Base-by-base conservation (phyloP, 306 rosid genomes). In the Mucuna pruriens region DNA sequence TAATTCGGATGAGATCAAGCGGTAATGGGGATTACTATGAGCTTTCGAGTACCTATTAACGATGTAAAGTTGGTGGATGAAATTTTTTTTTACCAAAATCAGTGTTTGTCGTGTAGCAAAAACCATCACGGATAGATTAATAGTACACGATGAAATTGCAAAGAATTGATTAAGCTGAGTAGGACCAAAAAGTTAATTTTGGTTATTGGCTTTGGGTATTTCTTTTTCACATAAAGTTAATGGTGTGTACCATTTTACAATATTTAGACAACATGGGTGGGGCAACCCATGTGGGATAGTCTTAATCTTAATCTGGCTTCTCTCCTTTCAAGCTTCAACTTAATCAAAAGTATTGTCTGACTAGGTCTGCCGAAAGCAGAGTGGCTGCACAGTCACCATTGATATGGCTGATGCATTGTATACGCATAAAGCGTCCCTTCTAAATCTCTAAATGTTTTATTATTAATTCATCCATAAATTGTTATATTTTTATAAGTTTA, bases 251-350 rank as follows among this genome's bases (percentile, higher is more conserved):
- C 9, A 76, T 64, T 76, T 69, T 80, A 70, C 78, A 79, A 75
- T 67, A 88, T 88, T 54, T 25, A 7, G 74, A 58, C 64, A 87
- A 78, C 42, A 63, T 26, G 55, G 69, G 84, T 52, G 81, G 87
- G 93, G 82, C 97, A 90, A 40, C 74, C 87, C 97, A 91, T 86
- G 97, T 89, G 94, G 79, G 80, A 68, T 80, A 63, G 83, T 77
- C 74, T 55, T 71, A 55, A 74, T 79, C 19, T 26, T 71, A 55
- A 74, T 79, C 12, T 34, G 48, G 52, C 51, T 45, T 82, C 77
- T 83, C 36, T n/a, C 22, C 39, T 83, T 70, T 83, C 80, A 80
- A 77, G 63, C 83, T 86, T 85, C 85, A 84, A 75, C 66, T 76
- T 81, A 86, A 87, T 84, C 81, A 88, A 88, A 90, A 87, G 90